Evolutionary conservation across 805 yeast genomes (phyloP), one percentile per base, ranked within the genome.

Genomic region (Saturnispora gosingensis): DNA sequence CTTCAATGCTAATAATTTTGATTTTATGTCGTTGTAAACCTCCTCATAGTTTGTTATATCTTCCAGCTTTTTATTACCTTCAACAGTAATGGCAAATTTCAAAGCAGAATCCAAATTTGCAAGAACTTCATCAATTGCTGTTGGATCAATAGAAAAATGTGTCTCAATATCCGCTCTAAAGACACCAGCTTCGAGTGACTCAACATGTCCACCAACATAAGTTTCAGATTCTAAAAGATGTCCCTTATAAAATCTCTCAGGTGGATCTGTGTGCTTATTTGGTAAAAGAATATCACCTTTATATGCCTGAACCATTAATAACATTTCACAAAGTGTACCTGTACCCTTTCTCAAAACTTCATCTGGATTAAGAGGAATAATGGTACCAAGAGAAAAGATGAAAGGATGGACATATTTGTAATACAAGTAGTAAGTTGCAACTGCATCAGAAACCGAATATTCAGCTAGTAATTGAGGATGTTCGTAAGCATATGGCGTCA

Each of bases 391-490:
- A 2, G 99, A 93, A 63, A 93, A 89, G 58, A 93, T 85, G 70
- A 93, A 93, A 1, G 98, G 98, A 67, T 90, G 98, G 49, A 93
- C 97, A 64, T 93, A 95, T 68, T 93, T 93, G 81, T 85, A 90
- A 71, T 90, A 93, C 45, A 93, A 72, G 67, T 93, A 93, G 65
- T 90, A 93, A 0, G 99, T 93, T 4, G 99, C 99, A 39, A 95
- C 99, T 11, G 99, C 99, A 75, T 93, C 99, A 52, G 99, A 95
- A 27, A 93, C 99, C 0, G 99, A 95, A 67, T 93, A 93, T 64
- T 95, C 99, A 0, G 99, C 88, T 48, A 93, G 69, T 3, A 84
- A 70, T 62, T 93, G 98, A 1, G 99, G 99, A 59, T 85, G 80
- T 61, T 90, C 96, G 58, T 83, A 81, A 3, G 99, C 99, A 66